Evolutionary conservation across 768 basidiomycete genomes (phyloP), one percentile per base, ranked within the genome.

Genomic region (Russula ochroleuca): DNA sequence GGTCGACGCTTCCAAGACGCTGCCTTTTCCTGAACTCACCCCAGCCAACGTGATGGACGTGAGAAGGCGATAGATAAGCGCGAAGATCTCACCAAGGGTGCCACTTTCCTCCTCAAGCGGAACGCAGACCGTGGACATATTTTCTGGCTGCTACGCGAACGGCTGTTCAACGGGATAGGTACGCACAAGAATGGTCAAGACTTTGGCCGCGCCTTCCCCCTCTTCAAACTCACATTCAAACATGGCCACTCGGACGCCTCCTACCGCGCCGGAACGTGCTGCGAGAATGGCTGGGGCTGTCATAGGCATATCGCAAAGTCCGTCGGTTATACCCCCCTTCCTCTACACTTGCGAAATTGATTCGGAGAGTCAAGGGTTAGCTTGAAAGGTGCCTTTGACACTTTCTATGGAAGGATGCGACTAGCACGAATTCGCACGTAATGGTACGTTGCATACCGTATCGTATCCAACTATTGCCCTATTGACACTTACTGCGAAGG

Each of bases 271-370:
- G 96, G 94, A 37, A 95, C 95, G 3, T 99, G 97, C 73, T 97
- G 93, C 75, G 97, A 99, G 81, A 95, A 98, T 70, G 97, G 94
- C 33, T 98, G 96, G 97, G 97, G 97, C 7, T 96, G 94, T 73
- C 80, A 95, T 57, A 83, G 94, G 14, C 96, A 98, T 75, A 87
- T 85, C 19, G 86, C 87, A 48, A n/a, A n/a, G n/a, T n/a, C n/a
- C 1, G 3, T 58, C 23, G 11, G 47, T n/a, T n/a, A 2, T 33
- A 11, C 10, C 58, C 47, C 15, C 33, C 13, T 4, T 60, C 8
- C 0, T 6, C 5, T 11, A 40, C 15, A 2, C 2, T 21, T n/a
- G 19, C 43, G 40, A 57, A 9, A 1, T 1, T 57, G 48, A 23
- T 33, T 49, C 25, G 25, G 19, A 21, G 15, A 4, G 17, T 15